phyloP scores from a whole-genome alignment of 306 rosid genomes.

The Comarum palustre region DNA sequence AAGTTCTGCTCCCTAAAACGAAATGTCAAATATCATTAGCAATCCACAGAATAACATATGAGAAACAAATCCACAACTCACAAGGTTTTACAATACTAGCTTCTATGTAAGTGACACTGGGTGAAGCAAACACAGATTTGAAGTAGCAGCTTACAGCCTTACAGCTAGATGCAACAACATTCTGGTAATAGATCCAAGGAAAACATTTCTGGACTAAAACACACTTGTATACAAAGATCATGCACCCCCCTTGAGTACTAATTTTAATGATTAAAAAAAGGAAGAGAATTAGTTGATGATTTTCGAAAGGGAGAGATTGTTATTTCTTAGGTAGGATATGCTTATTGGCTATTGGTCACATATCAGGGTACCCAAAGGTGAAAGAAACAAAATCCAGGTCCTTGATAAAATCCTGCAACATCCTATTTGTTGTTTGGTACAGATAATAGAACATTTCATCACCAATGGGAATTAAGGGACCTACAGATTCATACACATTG shows the following conservation, averaged over 20 bases:
- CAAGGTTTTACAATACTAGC: no score
- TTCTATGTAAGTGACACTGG: no score
- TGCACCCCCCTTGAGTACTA: background rate
- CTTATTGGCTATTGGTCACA: constrained; percentile 7
- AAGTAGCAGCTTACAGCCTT: no score
- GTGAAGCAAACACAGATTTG: no score
- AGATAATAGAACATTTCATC: constrained; percentile 1
- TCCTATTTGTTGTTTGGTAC: constrained; percentile 27
- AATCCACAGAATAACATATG: no score
- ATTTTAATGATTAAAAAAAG: background rate
- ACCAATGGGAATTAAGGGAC: constrained; percentile 16
- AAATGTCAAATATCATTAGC: no score
- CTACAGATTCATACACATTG: constrained; percentile 1
- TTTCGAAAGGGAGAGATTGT: background rate
- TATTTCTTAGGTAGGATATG: background rate
- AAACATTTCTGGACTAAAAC: no score
- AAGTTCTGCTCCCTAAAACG: no score
- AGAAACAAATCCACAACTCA: no score
- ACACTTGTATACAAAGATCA: background rate
- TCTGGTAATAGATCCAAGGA: no score
- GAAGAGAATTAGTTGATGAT: background rate
- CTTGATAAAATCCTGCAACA: constrained; percentile 13
- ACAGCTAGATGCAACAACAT: no score
- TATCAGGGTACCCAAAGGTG: background rate
- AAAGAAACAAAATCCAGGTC: constrained; percentile 23